Base-by-base conservation (phyloP, 306 rosid species). In the Begonia masoniana region DNA sequence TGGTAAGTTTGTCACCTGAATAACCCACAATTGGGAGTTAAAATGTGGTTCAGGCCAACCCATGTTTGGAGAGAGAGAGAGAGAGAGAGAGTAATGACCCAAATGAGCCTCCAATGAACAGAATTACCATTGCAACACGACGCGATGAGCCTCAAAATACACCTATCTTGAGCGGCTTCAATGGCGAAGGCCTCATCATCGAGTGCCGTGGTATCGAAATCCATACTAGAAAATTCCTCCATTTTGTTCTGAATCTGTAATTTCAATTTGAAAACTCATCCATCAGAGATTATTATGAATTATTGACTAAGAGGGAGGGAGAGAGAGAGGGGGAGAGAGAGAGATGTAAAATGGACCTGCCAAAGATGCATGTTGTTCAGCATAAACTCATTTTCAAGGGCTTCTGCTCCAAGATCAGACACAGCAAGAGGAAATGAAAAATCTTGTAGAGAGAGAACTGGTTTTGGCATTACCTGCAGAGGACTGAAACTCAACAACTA, bases 141-240 rank as follows among this genome's bases (percentile, higher is more conserved):
- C 23, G 82, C 99, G 57, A 86, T 91, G 46, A 91, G 94, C 81
- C 85, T 77, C 65, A 91, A 69, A 48, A 86, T 83, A 76, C 96
- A 86, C 70, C 80, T 81, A 73, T 91, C 99, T 79, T 91, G 99
- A 45, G 94, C 92, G 41, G 94, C 82, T 81, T 91, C 99, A 15
- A 72, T 47, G 68, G 72, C 74, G 67, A 91, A 91, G 63, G 88
- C 81, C 58, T 81, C 94, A 15, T 91, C 99, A 54, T 86, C 96
- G 57, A 91, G 82, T 55, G 68, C 70, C 42, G 65, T 53, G 51
- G 81, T 68, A 60, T 86, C 85, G 62, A 81, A 65, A 58, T 94
- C 92, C 16, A 62, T 71, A 65, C 49, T 61, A 55, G 72, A 79
- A 80, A 69, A 62, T 75, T 86, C 88, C 57, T 83, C 99, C 76